A percentile compares a stretch with the other conserved stretches of the same genome.
These are phyloP conservation scores for Starmera pachycereana DNA, from an alignment of 805 yeast genomes.

Conservation along the genomic window DNA sequence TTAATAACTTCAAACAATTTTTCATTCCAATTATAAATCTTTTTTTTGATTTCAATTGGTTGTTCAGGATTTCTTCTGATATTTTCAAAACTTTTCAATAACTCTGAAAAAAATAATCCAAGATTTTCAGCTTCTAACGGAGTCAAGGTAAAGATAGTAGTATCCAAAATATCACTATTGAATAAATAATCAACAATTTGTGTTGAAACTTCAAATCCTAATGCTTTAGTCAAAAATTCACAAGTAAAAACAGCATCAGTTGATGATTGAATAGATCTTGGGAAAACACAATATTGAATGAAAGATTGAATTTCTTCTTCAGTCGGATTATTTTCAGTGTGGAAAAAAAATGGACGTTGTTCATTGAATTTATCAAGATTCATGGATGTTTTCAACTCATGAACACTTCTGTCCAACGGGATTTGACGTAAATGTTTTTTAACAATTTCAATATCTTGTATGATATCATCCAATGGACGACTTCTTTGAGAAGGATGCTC, in stretches of 20 bases:
- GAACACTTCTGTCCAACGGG: slow-evolving; percentile 33
- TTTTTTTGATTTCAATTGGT: slow-evolving; percentile 21
- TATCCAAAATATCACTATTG: slow-evolving; percentile 34
- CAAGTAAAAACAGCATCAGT: slow-evolving; percentile 70
- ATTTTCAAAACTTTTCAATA: slow-evolving; percentile 37
- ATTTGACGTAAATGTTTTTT: slow-evolving; percentile 19
- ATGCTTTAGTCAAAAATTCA: slow-evolving; percentile 45
- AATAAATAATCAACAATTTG: slow-evolving; percentile 37
- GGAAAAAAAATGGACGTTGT: slow-evolving; percentile 32
- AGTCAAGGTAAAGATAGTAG: slow-evolving; percentile 61
- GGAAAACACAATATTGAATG: slow-evolving; percentile 58
- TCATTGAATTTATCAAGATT: slow-evolving; percentile 20
- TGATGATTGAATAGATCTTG: slow-evolving; percentile 69
- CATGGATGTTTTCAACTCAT: slow-evolving; percentile 27
- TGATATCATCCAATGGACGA: slow-evolving; percentile 17
- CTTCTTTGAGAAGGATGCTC: slow-evolving; percentile 18
- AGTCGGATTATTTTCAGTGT: slow-evolving; percentile 3
- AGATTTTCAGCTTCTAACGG: slow-evolving; percentile 72
- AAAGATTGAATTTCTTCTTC: slow-evolving; percentile 25
- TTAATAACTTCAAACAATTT: slow-evolving; percentile 26
- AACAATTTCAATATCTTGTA: slow-evolving; percentile 9
- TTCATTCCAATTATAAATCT: slow-evolving; percentile 45
- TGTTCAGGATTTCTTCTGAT: slow-evolving; percentile 28
- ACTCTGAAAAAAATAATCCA: slow-evolving; percentile 58
- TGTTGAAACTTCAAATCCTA: slow-evolving; percentile 31